phyloP scores from a whole-genome alignment of 2,329 filamentous ascomycete species.

The Talaromyces sp. region DNA sequence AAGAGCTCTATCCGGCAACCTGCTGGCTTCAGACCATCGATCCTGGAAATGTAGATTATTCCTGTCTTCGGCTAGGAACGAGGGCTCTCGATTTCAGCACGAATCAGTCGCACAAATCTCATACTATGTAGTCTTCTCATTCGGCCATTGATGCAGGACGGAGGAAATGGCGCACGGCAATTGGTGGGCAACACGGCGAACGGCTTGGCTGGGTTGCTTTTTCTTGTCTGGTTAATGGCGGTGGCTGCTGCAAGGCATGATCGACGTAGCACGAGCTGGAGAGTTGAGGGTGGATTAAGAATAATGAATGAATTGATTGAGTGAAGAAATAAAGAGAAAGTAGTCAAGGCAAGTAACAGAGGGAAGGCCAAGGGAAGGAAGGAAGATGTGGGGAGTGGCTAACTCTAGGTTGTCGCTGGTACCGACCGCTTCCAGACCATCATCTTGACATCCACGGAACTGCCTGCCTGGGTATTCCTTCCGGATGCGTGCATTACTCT shows the following conservation, averaged over 20 bases:
- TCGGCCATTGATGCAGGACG: constrained; percentile 14
- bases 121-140: neutral
- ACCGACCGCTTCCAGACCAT: constrained; percentile 5
- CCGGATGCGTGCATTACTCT: neutral
- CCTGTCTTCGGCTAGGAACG: neutral
- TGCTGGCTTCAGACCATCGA: constrained; percentile 1
- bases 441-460: neutral
- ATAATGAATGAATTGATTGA: neutral
- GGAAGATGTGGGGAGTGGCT: constrained; percentile 7
- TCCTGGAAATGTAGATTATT: neutral
- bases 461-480: neutral
- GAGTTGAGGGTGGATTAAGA: neutral
- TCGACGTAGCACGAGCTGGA: neutral
- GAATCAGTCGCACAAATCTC: neutral
- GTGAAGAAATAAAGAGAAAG: neutral
- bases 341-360: neutral
- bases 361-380: neutral
- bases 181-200: constrained; percentile 18
- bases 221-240: neutral
- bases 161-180: constrained; percentile 18
- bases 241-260: constrained; percentile 13
- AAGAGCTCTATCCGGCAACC: neutral
- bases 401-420: neutral
- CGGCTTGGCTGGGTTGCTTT: constrained; percentile 12
- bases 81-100: neutral